A percentile compares a stretch with the other conserved stretches of the same genome.
Conservation (phyloP, 1,284 basidiomycete genomes). For the Cryptococcus sp. region DNA sequence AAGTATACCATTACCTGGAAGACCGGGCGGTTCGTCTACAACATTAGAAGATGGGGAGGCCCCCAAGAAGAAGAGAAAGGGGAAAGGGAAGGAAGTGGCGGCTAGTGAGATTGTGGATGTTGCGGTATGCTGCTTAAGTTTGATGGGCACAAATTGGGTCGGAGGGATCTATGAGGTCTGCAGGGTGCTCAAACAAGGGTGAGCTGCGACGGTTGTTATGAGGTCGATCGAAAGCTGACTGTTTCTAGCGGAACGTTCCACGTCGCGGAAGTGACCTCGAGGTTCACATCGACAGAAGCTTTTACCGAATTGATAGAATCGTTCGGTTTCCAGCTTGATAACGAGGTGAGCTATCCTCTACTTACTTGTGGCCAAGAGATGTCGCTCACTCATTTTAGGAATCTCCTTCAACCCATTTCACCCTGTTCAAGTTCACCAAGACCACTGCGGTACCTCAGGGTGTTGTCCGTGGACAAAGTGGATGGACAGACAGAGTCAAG, state of each 20-base stretch:
- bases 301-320: constrained; percentile 68
- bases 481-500: constrained; percentile 61
- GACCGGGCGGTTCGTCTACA: constrained; percentile 49
- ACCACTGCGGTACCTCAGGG: constrained; percentile 49
- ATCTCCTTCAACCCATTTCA: constrained; percentile 80
- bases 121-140: constrained; percentile 85
- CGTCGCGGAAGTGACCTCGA: constrained; percentile 92
- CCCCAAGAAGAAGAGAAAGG: constrained; percentile 56
- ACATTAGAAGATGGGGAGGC: constrained; percentile 29
- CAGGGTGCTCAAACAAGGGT: constrained; percentile 77
- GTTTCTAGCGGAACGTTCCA: constrained; percentile 70
- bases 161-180: constrained; percentile 82
- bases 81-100: constrained; percentile 9
- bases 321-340: constrained; percentile 73
- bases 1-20: constrained; percentile 74
- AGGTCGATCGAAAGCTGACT: neutral
- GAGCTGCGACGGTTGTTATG: constrained; percentile 38
- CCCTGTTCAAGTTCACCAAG: constrained; percentile 78
- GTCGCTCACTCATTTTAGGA: constrained; percentile 17
- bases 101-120: constrained; percentile 69
- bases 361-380: neutral
- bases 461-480: constrained; percentile 51
- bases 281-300: constrained; percentile 68
- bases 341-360: constrained; percentile 57
- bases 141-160: constrained; percentile 98